A percentile compares a stretch with the other conserved stretches of the same genome.
These are phyloP conservation scores for Calamus simplicifolius DNA, from an alignment of 176 grass and related monocot genomes.

Conservation along the genomic window DNA sequence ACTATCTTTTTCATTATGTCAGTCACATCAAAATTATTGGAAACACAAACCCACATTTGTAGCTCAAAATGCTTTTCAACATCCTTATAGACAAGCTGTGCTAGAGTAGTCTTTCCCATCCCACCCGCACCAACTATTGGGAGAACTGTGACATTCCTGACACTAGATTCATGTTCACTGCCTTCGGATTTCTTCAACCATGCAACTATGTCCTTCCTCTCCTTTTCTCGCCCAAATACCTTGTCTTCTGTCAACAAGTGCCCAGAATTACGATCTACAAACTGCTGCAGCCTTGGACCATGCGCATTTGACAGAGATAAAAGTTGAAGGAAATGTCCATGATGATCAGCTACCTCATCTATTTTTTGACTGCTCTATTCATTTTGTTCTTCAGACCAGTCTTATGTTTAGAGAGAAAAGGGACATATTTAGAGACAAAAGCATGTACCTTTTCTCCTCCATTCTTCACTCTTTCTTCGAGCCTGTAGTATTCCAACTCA, in stretches of 20 bases:
- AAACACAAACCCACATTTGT: slow-evolving; percentile 34
- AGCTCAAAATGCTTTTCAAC: slow-evolving; percentile 1
- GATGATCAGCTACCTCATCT: background rate
- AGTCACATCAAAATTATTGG: slow-evolving; percentile 19
- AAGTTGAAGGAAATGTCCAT: background rate
- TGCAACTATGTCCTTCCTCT: background rate
- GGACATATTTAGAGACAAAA: background rate
- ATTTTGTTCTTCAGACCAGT: background rate
- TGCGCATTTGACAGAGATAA: no score
- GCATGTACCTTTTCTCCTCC: background rate
- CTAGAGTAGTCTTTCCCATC: slow-evolving; percentile 36
- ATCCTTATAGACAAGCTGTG: slow-evolving; percentile 18
- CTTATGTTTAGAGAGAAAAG: background rate
- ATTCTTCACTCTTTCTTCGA: slow-evolving; percentile 11
- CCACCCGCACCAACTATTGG: slow-evolving; percentile 36
- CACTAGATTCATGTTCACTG: no score
- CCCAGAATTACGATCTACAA: no score
- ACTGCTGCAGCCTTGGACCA: no score
- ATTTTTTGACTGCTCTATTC: background rate
- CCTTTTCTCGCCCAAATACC: slow-evolving; percentile 19
- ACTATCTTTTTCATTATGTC: slow-evolving; percentile 22
- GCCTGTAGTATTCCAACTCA: slow-evolving; percentile 26
- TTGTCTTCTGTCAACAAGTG: slow-evolving; percentile 12
- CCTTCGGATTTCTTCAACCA: no score
- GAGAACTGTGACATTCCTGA: background rate